Evolutionary conservation across 1,139 yeast species (phyloP), one percentile per base, ranked within the genome.

Genomic region (Neolecta irregularis): DNA sequence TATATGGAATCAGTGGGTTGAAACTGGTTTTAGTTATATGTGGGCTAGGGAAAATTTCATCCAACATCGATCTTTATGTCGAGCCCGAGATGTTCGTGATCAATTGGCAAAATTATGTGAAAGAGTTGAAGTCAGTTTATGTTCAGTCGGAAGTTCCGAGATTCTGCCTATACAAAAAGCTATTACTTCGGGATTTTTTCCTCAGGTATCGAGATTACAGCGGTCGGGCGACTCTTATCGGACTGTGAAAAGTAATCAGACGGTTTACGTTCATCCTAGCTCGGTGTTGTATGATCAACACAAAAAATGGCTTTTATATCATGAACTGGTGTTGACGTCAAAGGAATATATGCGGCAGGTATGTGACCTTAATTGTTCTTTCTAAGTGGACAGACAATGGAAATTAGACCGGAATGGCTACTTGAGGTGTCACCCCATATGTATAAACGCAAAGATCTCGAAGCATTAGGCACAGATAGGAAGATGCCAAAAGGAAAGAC

Each of bases 341-440:
- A 79, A 75, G 52, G 96, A 85, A 58, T 88, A 71, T 52, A 79
- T 88, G 80, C 60, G 95, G 38, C 81, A 77, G 46, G 79, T 93
- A n/a, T n/a, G n/a, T n/a, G n/a, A n/a, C n/a, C n/a, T n/a, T n/a
- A n/a, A n/a, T n/a, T n/a, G n/a, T n/a, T n/a, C n/a, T n/a, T n/a
- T n/a, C n/a, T n/a, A n/a, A n/a, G n/a, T n/a, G n/a, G n/a, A n/a
- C n/a, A n/a, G n/a, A n/a, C n/a, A 50, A 65, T 81, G 64, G 69
- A 76, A 0, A 60, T 88, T 4, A 67, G 73, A 32, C 72, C 71
- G 3, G 72, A 66, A 38, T 74, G 81, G 80, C 50, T 77, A 26
- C 50, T 51, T 3, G 79, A 74, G 44, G 61, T 69, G 46, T 80
- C 79, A 1, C 74, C 77, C 6, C 83, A 75, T 48, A 72, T 63